These are phyloP conservation scores for Trichophyton verrucosum DNA, from an alignment of 2,329 filamentous ascomycete genomes.

Conservation along the genomic window DNA sequence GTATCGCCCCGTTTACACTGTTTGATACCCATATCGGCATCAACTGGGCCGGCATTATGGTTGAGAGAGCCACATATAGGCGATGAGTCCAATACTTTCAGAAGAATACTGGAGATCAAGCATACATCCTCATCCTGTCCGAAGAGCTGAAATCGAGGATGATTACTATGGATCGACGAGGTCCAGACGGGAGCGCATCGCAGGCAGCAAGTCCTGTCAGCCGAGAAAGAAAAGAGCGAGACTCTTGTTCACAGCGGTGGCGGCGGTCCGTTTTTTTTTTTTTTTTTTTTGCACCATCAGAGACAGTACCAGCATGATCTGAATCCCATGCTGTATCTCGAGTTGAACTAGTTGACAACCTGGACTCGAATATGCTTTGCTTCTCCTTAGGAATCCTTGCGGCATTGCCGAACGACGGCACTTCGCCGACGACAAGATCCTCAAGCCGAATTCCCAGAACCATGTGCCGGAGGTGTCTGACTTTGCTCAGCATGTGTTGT, in stretches of 20 bases:
- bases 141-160: background rate
- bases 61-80: background rate
- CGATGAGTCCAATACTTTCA: background rate
- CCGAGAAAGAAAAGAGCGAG: background rate
- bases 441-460: constrained; percentile 54
- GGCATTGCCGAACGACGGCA: constrained; percentile 52
- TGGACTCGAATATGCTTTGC: background rate
- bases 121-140: background rate
- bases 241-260: background rate
- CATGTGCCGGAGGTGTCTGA: constrained; percentile 46
- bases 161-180: background rate
- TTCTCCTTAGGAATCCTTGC: constrained; percentile 43
- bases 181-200: background rate
- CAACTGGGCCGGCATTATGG: background rate
- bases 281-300: background rate
- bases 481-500: constrained; percentile 37
- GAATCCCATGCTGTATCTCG: no score
- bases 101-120: background rate
- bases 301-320: background rate
- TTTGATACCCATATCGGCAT: background rate
- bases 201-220: background rate
- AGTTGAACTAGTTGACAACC: no score
- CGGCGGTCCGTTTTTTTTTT: background rate
- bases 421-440: constrained; percentile 44
- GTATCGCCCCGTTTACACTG: background rate